Conservation (phyloP, 1,139 yeast genomes). For the Debaryomyces singareniensis region DNA sequence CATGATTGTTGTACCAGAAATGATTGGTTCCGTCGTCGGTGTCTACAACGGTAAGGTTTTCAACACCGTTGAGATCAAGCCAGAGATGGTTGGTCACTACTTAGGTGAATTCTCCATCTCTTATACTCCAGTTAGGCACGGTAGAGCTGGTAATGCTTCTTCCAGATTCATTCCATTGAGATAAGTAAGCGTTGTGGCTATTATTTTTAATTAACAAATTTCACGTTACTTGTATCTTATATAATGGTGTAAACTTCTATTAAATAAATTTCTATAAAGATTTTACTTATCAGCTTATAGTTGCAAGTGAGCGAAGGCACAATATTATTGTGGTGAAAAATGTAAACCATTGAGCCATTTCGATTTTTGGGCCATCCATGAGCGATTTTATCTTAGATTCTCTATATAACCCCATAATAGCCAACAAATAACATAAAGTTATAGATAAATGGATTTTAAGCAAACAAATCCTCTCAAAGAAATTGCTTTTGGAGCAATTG, state of each 20-base stretch:
- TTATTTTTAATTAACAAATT: constrained; percentile 5
- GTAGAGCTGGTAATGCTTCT: constrained; percentile 97
- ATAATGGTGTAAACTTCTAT: constrained; percentile 7
- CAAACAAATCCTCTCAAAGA: constrained; percentile 27
- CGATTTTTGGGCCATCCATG: too few relatives aligned
- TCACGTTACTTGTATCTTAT: constrained; percentile 6
- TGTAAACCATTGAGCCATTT: too few relatives aligned
- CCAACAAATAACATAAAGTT: neutral
- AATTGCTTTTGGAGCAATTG: constrained; percentile 40
- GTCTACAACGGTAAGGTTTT: constrained; percentile 99
- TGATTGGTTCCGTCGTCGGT: constrained; percentile 99
- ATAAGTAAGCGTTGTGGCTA: constrained; percentile 16
- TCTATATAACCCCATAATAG: too few relatives aligned
- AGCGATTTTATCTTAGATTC: too few relatives aligned
- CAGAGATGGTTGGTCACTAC: constrained; percentile 99
- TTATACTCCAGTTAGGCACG: constrained; percentile 99
- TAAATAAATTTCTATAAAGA: too few relatives aligned
- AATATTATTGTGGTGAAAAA: too few relatives aligned
- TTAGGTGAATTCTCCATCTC: constrained; percentile 99
- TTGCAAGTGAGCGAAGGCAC: too few relatives aligned
- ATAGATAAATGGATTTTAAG: neutral
- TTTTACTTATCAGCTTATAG: too few relatives aligned
- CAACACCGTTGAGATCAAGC: constrained; percentile 98
- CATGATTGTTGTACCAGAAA: constrained; percentile 98
- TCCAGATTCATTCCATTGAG: constrained; percentile 73